phyloP scores from a whole-genome alignment of 2,329 filamentous ascomycete species.

The Truncatella angustata region DNA sequence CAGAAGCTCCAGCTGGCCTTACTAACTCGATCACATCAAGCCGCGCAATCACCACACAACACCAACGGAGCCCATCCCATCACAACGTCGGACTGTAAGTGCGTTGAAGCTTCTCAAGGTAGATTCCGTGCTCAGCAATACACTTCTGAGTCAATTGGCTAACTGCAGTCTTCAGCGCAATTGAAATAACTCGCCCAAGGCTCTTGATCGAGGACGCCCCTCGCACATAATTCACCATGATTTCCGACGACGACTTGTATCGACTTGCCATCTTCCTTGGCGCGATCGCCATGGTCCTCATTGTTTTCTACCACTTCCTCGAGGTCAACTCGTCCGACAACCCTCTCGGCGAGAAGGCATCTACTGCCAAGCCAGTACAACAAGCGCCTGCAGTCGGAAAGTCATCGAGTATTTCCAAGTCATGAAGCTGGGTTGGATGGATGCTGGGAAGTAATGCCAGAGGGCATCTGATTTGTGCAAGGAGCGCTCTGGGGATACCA shows the following conservation, averaged over 20 bases:
- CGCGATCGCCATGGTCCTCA: constrained; percentile 83
- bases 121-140: background rate
- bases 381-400: constrained; percentile 22
- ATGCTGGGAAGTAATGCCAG: background rate
- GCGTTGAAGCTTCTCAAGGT: background rate
- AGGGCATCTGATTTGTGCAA: background rate
- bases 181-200: constrained; percentile 2
- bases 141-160: background rate
- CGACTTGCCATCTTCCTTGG: constrained; percentile 90
- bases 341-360: constrained; percentile 23
- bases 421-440: background rate
- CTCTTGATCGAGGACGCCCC: too few species aligned
- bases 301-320: constrained; percentile 93
- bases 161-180: background rate
- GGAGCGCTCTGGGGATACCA: background rate
- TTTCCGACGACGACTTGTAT: constrained; percentile 90
- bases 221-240: constrained; percentile 75
- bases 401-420: constrained; percentile 17
- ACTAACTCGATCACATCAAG: background rate
- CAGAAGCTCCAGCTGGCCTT: constrained; percentile 10
- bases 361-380: constrained; percentile 26
- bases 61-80: background rate
- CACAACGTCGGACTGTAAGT: background rate
- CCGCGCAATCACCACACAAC: constrained; percentile 12
- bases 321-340: constrained; percentile 72